A percentile compares a stretch with the other conserved stretches of the same genome.
phyloP scores from a whole-genome alignment of 2,329 filamentous ascomycete species.

The Phaeosphaeriaceae sp. region DNA sequence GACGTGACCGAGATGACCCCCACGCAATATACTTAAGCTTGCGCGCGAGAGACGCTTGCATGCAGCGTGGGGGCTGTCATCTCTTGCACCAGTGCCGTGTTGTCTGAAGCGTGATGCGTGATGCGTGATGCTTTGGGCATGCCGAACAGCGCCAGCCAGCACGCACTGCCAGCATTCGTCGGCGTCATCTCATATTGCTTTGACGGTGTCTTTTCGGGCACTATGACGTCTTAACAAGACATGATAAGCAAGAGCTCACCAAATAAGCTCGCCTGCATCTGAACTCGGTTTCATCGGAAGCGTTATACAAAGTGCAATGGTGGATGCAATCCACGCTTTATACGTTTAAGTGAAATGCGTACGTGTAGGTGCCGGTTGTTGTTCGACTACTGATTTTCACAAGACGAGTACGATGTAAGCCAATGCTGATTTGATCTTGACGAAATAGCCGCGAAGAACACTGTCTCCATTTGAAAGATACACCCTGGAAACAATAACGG shows the following conservation, averaged over 20 bases:
- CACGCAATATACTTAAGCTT: slow-evolving; percentile 9
- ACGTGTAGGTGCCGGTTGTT: no score
- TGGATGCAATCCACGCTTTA: no score
- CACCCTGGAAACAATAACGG: not conserved
- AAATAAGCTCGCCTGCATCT: no score
- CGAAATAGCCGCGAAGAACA: not conserved
- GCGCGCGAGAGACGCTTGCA: slow-evolving; percentile 26
- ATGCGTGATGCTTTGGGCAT: slow-evolving; percentile 6
- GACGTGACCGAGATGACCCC: slow-evolving; percentile 7
- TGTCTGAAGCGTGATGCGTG: no score
- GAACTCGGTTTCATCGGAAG: no score
- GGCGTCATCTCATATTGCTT: not conserved
- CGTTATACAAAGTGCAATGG: no score
- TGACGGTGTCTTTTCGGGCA: not conserved
- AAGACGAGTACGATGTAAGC: no score
- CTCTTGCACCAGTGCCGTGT: not conserved
- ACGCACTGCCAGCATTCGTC: not conserved
- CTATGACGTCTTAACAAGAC: not conserved
- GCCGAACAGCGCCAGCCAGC: not conserved
- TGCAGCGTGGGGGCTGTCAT: slow-evolving; percentile 14
- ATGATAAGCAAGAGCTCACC: not conserved
- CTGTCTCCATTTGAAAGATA: not conserved
- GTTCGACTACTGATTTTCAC: no score
- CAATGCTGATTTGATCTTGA: no score
- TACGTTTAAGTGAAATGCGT: no score